Evolutionary conservation across 1,139 yeast species (phyloP).

Genomic region (Pichia sp.): DNA sequence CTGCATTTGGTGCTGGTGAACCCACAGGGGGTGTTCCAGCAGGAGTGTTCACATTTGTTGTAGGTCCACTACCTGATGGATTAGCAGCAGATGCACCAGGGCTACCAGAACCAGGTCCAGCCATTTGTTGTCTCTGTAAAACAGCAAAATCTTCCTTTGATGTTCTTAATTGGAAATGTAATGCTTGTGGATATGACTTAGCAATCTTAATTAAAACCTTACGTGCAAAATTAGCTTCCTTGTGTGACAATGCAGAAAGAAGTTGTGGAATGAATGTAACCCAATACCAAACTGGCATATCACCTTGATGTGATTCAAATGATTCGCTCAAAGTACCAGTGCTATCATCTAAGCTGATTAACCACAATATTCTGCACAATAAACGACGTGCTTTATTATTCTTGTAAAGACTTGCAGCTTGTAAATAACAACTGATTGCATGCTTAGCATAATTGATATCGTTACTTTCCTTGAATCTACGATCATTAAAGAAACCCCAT

Average conservation of each 20-base stretch:
- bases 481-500: slow-evolving; percentile 97
- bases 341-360: slow-evolving; percentile 86
- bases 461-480: slow-evolving; percentile 76
- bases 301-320: slow-evolving; percentile 91
- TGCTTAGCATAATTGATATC: slow-evolving; percentile 88
- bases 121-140: slow-evolving; percentile 62
- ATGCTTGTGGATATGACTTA: slow-evolving; percentile 94
- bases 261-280: slow-evolving; percentile 95
- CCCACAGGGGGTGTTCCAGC: slow-evolving; percentile 16
- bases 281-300: slow-evolving; percentile 99
- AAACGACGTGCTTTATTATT: slow-evolving; percentile 88
- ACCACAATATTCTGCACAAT: slow-evolving; percentile 89
- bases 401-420: slow-evolving; percentile 96
- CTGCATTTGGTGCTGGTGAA: slow-evolving; percentile 8
- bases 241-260: slow-evolving; percentile 83
- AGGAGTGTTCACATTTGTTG: slow-evolving; percentile 12
- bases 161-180: slow-evolving; percentile 93
- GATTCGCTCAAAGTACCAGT: slow-evolving; percentile 82
- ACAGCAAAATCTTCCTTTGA: slow-evolving; percentile 93
- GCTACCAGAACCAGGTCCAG: slow-evolving; percentile 7
- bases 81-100: slow-evolving; percentile 6
- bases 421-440: slow-evolving; percentile 94
- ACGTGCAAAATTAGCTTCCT: slow-evolving; percentile 86
- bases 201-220: slow-evolving; percentile 90
- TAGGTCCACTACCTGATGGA: background rate